Conservation (phyloP, 2,329 filamentous ascomycete genomes). For the Epichloe baconii region DNA sequence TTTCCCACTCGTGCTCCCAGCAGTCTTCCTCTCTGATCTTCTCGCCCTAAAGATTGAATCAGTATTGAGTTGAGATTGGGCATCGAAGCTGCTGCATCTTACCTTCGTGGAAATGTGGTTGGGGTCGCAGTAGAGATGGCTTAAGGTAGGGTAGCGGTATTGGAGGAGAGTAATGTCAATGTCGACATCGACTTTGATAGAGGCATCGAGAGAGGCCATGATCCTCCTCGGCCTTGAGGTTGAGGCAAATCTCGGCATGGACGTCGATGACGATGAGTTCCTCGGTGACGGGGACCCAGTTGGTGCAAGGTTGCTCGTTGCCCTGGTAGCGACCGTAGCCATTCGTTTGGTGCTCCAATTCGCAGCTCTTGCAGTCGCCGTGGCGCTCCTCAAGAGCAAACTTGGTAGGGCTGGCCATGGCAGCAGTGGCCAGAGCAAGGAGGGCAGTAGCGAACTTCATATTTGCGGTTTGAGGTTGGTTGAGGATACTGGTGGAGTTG, state of each 20-base stretch:
- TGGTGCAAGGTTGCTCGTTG: background rate
- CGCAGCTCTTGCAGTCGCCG: background rate
- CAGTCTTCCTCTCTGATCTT: background rate
- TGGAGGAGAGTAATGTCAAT: background rate
- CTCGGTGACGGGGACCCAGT: background rate
- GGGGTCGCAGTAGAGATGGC: background rate
- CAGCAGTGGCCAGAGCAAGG: constrained; percentile 1
- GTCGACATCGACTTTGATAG: background rate
- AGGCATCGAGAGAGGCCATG: background rate
- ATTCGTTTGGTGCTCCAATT: background rate
- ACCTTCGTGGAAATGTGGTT: background rate
- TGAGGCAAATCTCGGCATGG: background rate
- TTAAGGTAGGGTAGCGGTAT: background rate
- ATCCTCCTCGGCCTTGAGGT: background rate
- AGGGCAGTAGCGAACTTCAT: constrained; percentile 3
- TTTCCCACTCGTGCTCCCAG: constrained; percentile 1
- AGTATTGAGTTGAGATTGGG: background rate
- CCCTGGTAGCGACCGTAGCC: background rate
- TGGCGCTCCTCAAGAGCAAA: background rate
- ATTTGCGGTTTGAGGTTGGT: background rate
- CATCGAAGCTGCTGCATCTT: background rate
- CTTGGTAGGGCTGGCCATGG: background rate
- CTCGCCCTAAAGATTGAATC: background rate
- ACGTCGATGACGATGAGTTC: background rate
- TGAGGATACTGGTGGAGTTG: background rate